Base-by-base conservation (phyloP, 108 stramenopile species). In the Fistulifera solaris region DNA sequence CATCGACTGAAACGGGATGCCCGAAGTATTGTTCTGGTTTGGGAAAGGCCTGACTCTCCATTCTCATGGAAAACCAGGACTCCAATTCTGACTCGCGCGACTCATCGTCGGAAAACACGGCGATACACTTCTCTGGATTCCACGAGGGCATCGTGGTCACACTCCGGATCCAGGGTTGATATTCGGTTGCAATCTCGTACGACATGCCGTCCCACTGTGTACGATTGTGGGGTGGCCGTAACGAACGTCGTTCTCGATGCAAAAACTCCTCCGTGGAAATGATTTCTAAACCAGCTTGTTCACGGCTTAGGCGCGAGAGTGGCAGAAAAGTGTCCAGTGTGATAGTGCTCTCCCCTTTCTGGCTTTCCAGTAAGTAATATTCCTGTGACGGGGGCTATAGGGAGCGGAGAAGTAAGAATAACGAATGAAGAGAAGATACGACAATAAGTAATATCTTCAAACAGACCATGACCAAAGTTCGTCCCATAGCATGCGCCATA, bases 191-290 rank as follows among this genome's bases (percentile, higher is more conserved):
- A 42, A 19, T 54, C 26, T 63, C 62, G 11, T 56, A 68, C 43
- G 67, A 58, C 31, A 71, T 43, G 0, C 74, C 74, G 59, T 84
- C 63, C 83, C 83, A 84, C 48, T 80, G 63, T n/a, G 78, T 78
- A 31, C 67, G 63, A 70, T 86, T 65, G 54, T 65, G 15, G 19
- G 88, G 88, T 19, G 88, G 88, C 42, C 72, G 83, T 15, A 54
- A 58, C 22, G 77, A 78, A 27, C 60, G 57, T 65, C 61, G 78
- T 61, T 91, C 77, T 17, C 40, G 57, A 48, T 52, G 15, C 13
- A 95, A 56, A 49, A 89, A 95, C 58, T 93, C 81, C 47, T 87
- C 67, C 72, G 77, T 93, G 0, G 71, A 60, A 27, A 94, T 89
- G 10, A 94, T 79, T 38, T 82, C 55, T 31, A 96, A 57, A n/a